A percentile compares a stretch with the other conserved stretches of the same genome.
Evolutionary conservation across 352 stramenopile genomes (phyloP).

Genomic region (Pythium sukuiense): DNA sequence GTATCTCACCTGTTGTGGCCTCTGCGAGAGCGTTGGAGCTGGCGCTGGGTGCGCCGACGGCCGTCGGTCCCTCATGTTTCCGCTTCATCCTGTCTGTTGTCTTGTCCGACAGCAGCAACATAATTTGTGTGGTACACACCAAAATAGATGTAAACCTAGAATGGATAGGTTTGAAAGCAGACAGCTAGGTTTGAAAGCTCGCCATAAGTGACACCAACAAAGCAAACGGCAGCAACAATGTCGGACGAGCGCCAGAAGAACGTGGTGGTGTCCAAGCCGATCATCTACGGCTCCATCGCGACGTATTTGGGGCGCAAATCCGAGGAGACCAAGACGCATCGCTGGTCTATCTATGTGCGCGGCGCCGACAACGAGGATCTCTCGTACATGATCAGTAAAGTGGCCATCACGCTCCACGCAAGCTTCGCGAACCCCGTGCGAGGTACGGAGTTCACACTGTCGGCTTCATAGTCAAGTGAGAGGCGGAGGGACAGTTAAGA

Average conservation of each 20-base stretch:
- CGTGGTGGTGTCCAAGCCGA: constrained; percentile 90
- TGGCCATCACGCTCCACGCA: constrained; percentile 97
- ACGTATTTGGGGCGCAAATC: constrained; percentile 92
- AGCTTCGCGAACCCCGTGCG: constrained; percentile 94
- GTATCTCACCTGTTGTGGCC: constrained; percentile 2
- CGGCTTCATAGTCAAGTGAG: neutral
- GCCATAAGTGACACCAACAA: neutral
- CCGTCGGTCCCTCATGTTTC: constrained; percentile 31
- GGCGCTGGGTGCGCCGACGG: neutral
- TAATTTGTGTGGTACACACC: constrained; percentile 8
- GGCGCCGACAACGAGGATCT: constrained; percentile 94
- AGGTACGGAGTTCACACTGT: constrained; percentile 32
- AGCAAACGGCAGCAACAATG: constrained; percentile 37
- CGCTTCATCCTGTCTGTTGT: constrained; percentile 41
- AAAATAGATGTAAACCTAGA: neutral
- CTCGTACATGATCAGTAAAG: constrained; percentile 93
- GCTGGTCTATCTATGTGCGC: constrained; percentile 95
- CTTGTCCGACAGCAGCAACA: constrained; percentile 16
- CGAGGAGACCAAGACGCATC: constrained; percentile 94
- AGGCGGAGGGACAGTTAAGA: neutral
- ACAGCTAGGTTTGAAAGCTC: neutral
- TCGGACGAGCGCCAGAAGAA: constrained; percentile 72
- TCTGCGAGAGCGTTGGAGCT: neutral
- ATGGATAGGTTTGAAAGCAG: no score
- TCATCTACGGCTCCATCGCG: constrained; percentile 94